Base-by-base conservation (phyloP, 2,329 filamentous ascomycete species). In the Paracorniculantispora psalliotae region DNA sequence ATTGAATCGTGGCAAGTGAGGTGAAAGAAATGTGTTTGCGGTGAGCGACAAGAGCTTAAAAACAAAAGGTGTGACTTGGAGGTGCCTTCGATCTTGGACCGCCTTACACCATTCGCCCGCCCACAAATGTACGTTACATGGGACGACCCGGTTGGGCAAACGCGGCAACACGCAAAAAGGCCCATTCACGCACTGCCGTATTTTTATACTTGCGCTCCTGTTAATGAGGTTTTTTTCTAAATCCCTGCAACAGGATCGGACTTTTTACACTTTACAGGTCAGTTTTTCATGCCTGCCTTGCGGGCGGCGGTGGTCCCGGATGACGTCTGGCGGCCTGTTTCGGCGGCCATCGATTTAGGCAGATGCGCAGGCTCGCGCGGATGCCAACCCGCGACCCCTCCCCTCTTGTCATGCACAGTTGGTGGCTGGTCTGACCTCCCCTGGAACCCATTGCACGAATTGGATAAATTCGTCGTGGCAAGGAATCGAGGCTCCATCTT, bases 71-170 rank as follows among this genome's bases (percentile, higher is more conserved):
- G 44, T 44, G 21, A 44, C 19, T n/a, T n/a, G n/a, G n/a, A n/a
- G n/a, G n/a, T n/a, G n/a, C n/a, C n/a, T n/a, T 47, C 44, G 44
- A 47, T 26, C 13, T n/a, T 19, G n/a, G n/a, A n/a, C n/a, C n/a
- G n/a, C n/a, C n/a, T n/a, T n/a, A n/a, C n/a, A n/a, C n/a, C n/a
- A n/a, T n/a, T n/a, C n/a, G n/a, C n/a, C 17, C 23, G 50, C 50
- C 52, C 52, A 47, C 52, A 55, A 55, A 55, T 47, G 52, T 37
- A 35, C 3, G 23, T 30, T n/a, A 33, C 50, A 30, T 26, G 50
- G 37, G 39, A 41, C 33, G 50, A 35, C 37, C 30, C 6, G 30
- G 30, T 33, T 33, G 30, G 30, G 30, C 30, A 33, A 33, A 33
- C 30, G 12, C 12, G 30, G n/a, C n/a, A n/a, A n/a, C n/a, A 33